Base-by-base conservation (phyloP, 2,329 filamentous ascomycete species). In the Emmonsiellopsis sp. region DNA sequence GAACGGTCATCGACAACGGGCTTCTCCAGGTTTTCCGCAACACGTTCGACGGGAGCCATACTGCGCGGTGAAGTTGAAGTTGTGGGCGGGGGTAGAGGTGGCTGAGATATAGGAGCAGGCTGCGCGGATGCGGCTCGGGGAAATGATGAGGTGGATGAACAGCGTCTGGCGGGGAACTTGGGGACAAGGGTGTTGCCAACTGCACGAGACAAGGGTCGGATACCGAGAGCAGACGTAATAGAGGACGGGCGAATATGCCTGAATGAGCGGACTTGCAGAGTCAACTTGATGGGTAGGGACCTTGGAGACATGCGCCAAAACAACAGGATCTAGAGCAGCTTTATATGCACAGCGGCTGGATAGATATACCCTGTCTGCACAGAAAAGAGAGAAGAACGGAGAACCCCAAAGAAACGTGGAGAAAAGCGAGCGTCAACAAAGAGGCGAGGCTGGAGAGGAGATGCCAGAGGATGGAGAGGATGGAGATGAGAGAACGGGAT, bases 1-100 rank as follows among this genome's bases (percentile, higher is more conserved):
- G 83, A 80, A 51, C 92, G 83, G 68, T 95, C 84, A 70, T 97
- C 92, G 52, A 94, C 78, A 59, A 85, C 83, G 5, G 90, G 88
- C 64, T 87, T 90, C 74, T 95, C 88, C 52, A 95, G 75, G 46
- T 77, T 71, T 64, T 94, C 86, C 36, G 88, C 83, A 60, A 88
- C 66, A 56, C 69, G 68, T 61, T 73, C 63, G 56, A 72, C 65
- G 49, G 61, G 59, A 53, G 62, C 60, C 68, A 70, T 70, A 13
- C 8, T 48, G 37, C 31, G 33, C 17, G 46, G 21, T 42, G n/a
- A 5, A n/a, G 48, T 49, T n/a, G 42, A 48, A 33, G 11, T 34
- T 40, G 34, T 17, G 31, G 32, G 40, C 17, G 37, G 44, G 37
- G 45, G 33, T n/a, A 21, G 31, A 32, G 36, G 42, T 32, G 31